Evolutionary conservation across 2,329 filamentous ascomycete genomes (phyloP).

Genomic region (Chaetomiaceae sp.): DNA sequence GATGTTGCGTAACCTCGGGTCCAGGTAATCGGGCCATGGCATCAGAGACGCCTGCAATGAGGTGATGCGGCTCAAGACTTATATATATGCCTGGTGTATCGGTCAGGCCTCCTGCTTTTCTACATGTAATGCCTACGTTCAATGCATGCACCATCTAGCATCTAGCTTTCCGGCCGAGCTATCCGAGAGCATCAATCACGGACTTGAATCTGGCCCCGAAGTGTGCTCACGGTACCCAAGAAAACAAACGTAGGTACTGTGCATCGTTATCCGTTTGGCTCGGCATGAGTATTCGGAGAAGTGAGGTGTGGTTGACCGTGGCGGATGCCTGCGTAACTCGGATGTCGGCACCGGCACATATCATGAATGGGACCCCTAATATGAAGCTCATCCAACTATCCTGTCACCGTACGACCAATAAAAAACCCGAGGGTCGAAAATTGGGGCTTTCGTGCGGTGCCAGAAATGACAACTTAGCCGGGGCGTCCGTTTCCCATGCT

Average conservation of each 20-base stretch:
- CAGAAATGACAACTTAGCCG: constrained; percentile 5
- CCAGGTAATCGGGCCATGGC: constrained; percentile 1
- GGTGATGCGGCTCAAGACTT: constrained; percentile 4
- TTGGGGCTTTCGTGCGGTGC: background rate
- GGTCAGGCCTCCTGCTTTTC: no score
- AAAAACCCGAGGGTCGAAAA: background rate
- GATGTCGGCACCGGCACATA: no score
- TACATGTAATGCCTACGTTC: background rate
- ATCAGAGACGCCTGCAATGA: constrained; percentile 2
- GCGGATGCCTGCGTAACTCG: no score
- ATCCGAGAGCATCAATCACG: background rate
- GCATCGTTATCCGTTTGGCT: no score
- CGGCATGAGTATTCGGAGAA: no score
- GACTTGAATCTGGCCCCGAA: background rate
- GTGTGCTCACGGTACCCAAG: no score
- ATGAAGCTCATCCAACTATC: no score
- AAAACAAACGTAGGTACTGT: no score
- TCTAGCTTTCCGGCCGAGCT: background rate
- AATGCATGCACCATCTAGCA: background rate
- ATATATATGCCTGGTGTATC: background rate
- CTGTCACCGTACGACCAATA: no score
- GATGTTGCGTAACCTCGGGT: background rate
- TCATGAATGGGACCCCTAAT: no score
- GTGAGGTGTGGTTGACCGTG: no score
- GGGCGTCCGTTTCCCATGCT: background rate